A percentile compares a stretch with the other conserved stretches of the same genome.
Evolutionary conservation across 345 rosid genomes (phyloP).

Genomic region (Brassica nigra): DNA sequence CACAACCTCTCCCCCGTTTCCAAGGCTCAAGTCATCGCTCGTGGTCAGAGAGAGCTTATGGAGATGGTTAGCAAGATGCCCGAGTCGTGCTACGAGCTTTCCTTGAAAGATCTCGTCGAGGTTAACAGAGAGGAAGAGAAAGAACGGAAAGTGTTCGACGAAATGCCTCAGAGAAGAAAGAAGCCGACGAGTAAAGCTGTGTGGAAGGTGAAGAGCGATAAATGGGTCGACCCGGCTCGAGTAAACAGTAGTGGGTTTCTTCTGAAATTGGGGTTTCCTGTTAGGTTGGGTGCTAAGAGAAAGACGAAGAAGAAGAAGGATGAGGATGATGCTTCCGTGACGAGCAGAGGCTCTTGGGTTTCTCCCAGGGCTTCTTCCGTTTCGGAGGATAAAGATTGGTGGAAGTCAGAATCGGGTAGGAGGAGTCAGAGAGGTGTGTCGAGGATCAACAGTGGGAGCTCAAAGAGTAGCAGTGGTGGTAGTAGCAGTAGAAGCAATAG

Average conservation of each 20-base stretch:
- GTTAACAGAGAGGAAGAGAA: conserved; percentile 39
- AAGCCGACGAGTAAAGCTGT: conserved; percentile 7
- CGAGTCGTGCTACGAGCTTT: conserved; percentile 83
- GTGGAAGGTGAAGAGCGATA: conserved; percentile 39
- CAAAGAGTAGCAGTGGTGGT: conserved; percentile 50
- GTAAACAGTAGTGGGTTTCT: conserved; percentile 59
- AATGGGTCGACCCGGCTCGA: conserved; percentile 42
- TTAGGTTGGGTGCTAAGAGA: conserved; percentile 53
- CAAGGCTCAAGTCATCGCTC: conserved; percentile 67
- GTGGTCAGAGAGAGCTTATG: conserved; percentile 91
- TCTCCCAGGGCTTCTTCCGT: conserved; percentile 47
- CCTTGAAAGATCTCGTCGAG: conserved; percentile 84
- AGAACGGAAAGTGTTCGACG: conserved; percentile 30
- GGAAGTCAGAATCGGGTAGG: conserved; percentile 52
- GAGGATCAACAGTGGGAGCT: conserved; percentile 45
- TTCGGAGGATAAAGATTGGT: conserved; percentile 64
- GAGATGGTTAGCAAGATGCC: conserved; percentile 90
- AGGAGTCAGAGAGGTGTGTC: conserved; percentile 42
- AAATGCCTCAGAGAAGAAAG: conserved; percentile 24
- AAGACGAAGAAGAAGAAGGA: conserved; percentile 44
- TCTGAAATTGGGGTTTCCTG: conserved; percentile 69
- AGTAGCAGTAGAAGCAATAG: conserved; percentile 52
- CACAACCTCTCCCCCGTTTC: conserved; percentile 62
- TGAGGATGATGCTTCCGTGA: conserved; percentile 22
- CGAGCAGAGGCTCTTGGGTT: conserved; percentile 37